Percentiles rank a stretch among this genome's conserved stretches.
Evolutionary conservation across 192 early-diverging fungal genomes (phyloP).

Genomic region (Coemansia sp.): DNA sequence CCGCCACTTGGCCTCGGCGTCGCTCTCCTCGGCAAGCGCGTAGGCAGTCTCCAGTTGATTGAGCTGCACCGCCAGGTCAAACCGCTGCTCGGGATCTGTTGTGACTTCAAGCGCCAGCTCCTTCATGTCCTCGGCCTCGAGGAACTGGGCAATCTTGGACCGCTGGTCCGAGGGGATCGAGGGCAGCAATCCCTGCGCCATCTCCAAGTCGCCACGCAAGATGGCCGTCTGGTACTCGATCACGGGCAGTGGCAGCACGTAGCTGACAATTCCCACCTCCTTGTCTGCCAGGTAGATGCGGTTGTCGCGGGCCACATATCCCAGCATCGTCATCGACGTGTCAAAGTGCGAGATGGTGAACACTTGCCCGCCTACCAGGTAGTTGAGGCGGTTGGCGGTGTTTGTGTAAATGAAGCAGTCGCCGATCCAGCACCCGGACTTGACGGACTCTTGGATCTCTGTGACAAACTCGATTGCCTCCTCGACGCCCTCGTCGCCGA

Average conservation of each 20-base stretch:
- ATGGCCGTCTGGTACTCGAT: constrained; percentile 99
- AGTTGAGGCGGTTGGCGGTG: constrained; percentile 88
- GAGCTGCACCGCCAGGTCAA: constrained; percentile 92
- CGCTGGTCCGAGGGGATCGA: constrained; percentile 87
- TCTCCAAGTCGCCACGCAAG: constrained; percentile 88
- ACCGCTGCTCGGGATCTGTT: constrained; percentile 92
- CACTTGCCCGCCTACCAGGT: constrained; percentile 92
- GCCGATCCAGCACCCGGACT: constrained; percentile 96
- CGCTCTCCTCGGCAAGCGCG: constrained; percentile 80
- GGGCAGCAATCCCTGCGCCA: constrained; percentile 80
- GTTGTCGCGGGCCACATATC: constrained; percentile 93
- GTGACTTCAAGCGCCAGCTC: constrained; percentile 95
- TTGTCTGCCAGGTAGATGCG: constrained; percentile 94
- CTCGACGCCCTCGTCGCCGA: constrained; percentile 94
- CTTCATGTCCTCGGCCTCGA: constrained; percentile 91
- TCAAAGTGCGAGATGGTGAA: constrained; percentile 98
- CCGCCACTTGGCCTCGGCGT: constrained; percentile 95
- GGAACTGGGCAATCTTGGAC: constrained; percentile 91
- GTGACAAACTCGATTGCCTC: constrained; percentile 94
- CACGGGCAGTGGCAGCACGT: constrained; percentile 87
- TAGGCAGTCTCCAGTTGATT: constrained; percentile 82
- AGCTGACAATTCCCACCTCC: constrained; percentile 89
- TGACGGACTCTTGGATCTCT: constrained; percentile 89
- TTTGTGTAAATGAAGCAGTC: constrained; percentile 99
- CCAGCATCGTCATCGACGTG: constrained; percentile 86